Conservation (phyloP, 352 stramenopile species). For the Globisporangium cystogenes region DNA sequence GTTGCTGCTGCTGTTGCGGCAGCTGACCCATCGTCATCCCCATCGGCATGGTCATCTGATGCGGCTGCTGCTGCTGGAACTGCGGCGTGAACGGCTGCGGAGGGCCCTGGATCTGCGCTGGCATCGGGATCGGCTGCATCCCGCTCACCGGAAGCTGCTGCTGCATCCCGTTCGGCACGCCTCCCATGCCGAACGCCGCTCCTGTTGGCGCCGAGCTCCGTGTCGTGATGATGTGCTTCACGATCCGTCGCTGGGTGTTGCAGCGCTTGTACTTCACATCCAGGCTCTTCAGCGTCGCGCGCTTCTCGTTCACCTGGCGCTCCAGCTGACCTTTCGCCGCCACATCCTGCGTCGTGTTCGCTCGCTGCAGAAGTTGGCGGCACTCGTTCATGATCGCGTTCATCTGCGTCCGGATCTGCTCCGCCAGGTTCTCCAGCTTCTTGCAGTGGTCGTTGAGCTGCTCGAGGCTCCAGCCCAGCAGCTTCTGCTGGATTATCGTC, state of each 20-base stretch:
- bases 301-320: conserved; percentile 66
- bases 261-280: conserved; percentile 81
- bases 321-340: conserved; percentile 59
- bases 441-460: conserved; percentile 76
- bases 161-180: not conserved
- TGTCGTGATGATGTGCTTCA: conserved; percentile 73
- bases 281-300: conserved; percentile 59
- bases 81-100: conserved; percentile 22
- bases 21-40: not conserved
- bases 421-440: conserved; percentile 76
- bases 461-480: conserved; percentile 60
- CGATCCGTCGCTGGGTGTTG: conserved; percentile 68
- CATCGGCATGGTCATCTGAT: not conserved
- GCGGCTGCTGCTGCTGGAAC: conserved; percentile 13
- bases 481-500: conserved; percentile 63
- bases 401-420: conserved; percentile 74
- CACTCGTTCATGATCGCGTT: conserved; percentile 83
- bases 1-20: conserved; percentile 11
- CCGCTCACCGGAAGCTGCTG: conserved; percentile 12
- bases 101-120: conserved; percentile 16
- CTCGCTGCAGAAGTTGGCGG: conserved; percentile 66
- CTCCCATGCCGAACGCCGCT: not conserved
- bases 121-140: conserved; percentile 48
- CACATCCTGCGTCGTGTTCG: conserved; percentile 67
- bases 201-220: conserved; percentile 13